phyloP scores from a whole-genome alignment of 495 filamentous ascomycete species.

The Oidiodendron maius region DNA sequence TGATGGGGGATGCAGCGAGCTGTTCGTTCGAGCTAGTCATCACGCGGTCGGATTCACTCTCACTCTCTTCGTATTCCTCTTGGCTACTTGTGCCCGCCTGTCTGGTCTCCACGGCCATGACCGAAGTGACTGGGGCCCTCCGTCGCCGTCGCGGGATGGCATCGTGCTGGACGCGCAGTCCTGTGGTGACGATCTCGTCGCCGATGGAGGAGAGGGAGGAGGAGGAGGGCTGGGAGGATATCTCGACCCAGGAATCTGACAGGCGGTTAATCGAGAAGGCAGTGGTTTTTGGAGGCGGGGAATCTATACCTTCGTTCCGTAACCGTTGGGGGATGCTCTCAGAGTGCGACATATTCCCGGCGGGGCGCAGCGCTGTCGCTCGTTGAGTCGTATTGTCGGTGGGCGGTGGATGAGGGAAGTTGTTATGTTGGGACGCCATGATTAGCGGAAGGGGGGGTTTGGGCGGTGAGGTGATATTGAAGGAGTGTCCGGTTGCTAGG shows the following conservation, averaged over 20 bases:
- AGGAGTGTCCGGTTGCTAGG: too few species aligned
- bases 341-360: slow-evolving; percentile 13
- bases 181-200: slow-evolving; percentile 84
- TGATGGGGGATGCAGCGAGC: slow-evolving; percentile 13
- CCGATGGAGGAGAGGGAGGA: slow-evolving; percentile 86
- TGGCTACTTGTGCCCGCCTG: slow-evolving; percentile 68
- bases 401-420: slow-evolving; percentile 2
- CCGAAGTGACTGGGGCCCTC: slow-evolving; percentile 21
- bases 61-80: slow-evolving; percentile 78
- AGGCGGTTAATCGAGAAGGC: slow-evolving; percentile 2
- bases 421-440: slow-evolving; percentile 7
- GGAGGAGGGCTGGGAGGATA: slow-evolving; percentile 82
- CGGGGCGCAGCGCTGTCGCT: slow-evolving; percentile 1
- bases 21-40: slow-evolving; percentile 79
- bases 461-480: background rate
- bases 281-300: background rate
- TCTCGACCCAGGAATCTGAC: slow-evolving; percentile 94
- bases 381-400: slow-evolving; percentile 7
- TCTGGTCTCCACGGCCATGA: slow-evolving; percentile 32
- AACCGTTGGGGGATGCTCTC: slow-evolving; percentile 18
- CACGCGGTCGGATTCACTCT: slow-evolving; percentile 76
- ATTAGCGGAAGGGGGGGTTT: background rate
- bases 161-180: slow-evolving; percentile 61
- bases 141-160: slow-evolving; percentile 22
- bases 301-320: slow-evolving; percentile 21